phyloP scores from a whole-genome alignment of 176 grass and related monocot species.

The Musa acuminata region DNA sequence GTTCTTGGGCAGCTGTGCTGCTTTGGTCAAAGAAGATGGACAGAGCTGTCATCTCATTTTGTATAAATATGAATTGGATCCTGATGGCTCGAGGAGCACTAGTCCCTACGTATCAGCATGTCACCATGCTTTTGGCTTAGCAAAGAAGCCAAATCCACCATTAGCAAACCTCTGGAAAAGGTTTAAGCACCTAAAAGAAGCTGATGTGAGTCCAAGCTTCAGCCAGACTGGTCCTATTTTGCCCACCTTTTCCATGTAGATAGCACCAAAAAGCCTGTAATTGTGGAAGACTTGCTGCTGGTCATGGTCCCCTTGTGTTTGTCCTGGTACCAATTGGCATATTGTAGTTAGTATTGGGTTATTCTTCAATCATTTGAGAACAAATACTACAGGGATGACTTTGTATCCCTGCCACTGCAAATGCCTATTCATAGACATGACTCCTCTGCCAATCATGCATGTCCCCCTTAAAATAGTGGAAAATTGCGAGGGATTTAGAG shows the following conservation, averaged over 20 bases:
- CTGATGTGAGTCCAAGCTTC: background rate
- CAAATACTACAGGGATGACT: no score
- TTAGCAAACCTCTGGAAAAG: background rate
- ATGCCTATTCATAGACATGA: background rate
- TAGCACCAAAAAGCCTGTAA: conserved; percentile 5
- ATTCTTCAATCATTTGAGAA: background rate
- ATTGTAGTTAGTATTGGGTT: background rate
- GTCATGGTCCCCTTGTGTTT: background rate
- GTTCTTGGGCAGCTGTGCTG: background rate
- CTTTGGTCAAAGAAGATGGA: background rate
- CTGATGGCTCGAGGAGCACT: background rate
- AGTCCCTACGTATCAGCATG: background rate
- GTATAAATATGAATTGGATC: background rate
- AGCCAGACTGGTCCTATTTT: background rate
- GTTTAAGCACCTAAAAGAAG: background rate
- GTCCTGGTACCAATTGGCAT: background rate
- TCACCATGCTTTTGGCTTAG: background rate
- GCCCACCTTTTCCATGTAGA: background rate
- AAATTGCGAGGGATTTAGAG: background rate
- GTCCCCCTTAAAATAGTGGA: background rate
- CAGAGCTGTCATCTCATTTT: background rate
- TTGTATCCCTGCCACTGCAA: no score
- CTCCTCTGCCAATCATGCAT: background rate
- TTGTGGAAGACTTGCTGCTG: conserved; percentile 3
- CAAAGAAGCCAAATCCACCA: background rate